Evolutionary conservation across 2,329 filamentous ascomycete species (phyloP), one percentile per base, ranked within the genome.

Genomic region (Penicillium sp.): DNA sequence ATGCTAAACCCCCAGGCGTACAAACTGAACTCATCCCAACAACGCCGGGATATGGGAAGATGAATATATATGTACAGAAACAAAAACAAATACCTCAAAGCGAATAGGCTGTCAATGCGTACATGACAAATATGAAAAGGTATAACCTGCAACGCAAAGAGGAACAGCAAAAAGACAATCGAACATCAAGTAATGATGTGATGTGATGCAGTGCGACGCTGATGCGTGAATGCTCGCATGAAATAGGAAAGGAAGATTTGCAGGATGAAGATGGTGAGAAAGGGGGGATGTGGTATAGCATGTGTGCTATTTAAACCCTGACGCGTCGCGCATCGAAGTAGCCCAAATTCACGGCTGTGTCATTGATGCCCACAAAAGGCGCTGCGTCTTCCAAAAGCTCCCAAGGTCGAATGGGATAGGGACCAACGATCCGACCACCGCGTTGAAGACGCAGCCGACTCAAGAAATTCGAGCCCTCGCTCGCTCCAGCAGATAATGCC

Each of bases 371-470:
- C 21, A 72, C 59, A 16, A 75, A 67, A 1, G 75, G 75, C 16
- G 75, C 74, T 10, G 75, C 70, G 52, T 76, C 75, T 56, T 74
- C 73, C 23, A 77, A 65, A 51, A 76, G 68, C 52, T 77, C 75
- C 75, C 75, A 77, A 26, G 69, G 70, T 21, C 70, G 70, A 9
- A 73, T 56, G 2, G 68, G 66, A 45, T 68, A 75, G 2, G 70
- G 56, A 2, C 71, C 72, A 31, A 70, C 53, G 5, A 65, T 53
- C 21, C 69, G 68, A 9, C 71, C 71, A 26, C 67, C 68, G 29
- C 70, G 63, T 52, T 76, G 71, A 36, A 75, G 58, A 38, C 70
- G 70, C 34, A 75, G 66, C 26, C 68, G 67, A 45, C 65, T 68
- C 24, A 65, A 51, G 41, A 57, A 65, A 50, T 62, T 65, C 6